Base-by-base conservation (phyloP, 2,329 filamentous ascomycete species). In the Apiospora aurea region DNA sequence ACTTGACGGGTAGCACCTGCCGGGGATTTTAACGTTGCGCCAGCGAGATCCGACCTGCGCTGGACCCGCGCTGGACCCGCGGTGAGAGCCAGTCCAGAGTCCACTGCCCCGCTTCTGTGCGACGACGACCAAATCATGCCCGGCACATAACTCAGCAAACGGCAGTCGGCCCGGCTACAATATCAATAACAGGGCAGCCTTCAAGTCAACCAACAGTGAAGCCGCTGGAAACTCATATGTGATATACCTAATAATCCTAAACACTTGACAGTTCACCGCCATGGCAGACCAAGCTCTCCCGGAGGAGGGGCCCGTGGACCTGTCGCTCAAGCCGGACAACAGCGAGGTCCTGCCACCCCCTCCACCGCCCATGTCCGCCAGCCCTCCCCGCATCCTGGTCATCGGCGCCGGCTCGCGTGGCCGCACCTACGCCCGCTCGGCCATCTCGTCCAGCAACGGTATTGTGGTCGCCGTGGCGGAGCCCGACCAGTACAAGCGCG, bases 321-420 rank as follows among this genome's bases (percentile, higher is more conserved):
- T 71, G 26, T 67, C 70, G 26, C 69, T 69, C 44, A 49, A 72
- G 66, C 61, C 24, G n/a, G 77, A 76, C 47, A 71, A 74, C 64
- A 75, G 76, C 72, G 79, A 74, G 69, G 74, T 81, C 72, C 73
- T 77, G 71, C 78, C 83, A 6, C 83, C 81, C 4, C 77, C 83
- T 13, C 84, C 82, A 66, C 85, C 85, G 11, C 79, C 82, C 61
- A 81, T 84, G 79, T 88, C 88, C 3, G 79, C 81, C 7, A 83
- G 79, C 44, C 87, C 89, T 34, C 89, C 91, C 3, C 90, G 92
- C 69, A 90, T 97, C 77, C 86, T 97, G 71, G 88, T 97, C 77
- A 91, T 97, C 76, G 95, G 95, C 26, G 94, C 94, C 10, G 94
- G 95, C 46, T 94, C 92, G 67, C 91, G 95, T 47, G 95, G 95